Evolutionary conservation across 306 rosid genomes (phyloP).

Genomic region (Astragalus glycyphyllos): DNA sequence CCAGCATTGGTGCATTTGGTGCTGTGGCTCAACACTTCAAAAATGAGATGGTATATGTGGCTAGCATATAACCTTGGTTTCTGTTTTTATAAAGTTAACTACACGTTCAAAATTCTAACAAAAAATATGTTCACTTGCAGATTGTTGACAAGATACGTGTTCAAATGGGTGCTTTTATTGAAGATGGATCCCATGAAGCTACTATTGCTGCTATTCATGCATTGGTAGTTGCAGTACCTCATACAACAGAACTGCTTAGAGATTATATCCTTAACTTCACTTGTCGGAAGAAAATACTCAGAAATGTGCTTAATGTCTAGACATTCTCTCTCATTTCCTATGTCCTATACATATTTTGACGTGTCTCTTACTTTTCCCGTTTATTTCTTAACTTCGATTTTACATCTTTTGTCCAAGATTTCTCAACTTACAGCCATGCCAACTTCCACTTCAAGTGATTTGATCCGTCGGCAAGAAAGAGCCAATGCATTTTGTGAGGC

Average conservation of each 20-base stretch:
- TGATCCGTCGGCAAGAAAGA: slow-evolving; percentile 67
- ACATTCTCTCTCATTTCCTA: slow-evolving; percentile 34
- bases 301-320: slow-evolving; percentile 3
- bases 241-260: slow-evolving; percentile 79
- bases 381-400: slow-evolving; percentile 66
- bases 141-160: slow-evolving; percentile 95
- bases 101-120: slow-evolving; percentile 37
- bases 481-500: slow-evolving; percentile 91
- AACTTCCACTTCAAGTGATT: slow-evolving; percentile 56
- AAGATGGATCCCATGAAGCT: slow-evolving; percentile 98
- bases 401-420: slow-evolving; percentile 97
- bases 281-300: slow-evolving; percentile 23
- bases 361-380: slow-evolving; percentile 16
- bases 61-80: slow-evolving; percentile 36
- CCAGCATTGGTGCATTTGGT: slow-evolving; percentile 87
- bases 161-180: slow-evolving; percentile 98
- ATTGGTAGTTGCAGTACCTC: slow-evolving; percentile 84
- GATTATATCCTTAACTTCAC: slow-evolving; percentile 83
- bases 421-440: slow-evolving; percentile 69
- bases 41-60: slow-evolving; percentile 66
- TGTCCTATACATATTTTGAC: slow-evolving; percentile 23
- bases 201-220: slow-evolving; percentile 86
- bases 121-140: slow-evolving; percentile 46
- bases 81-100: slow-evolving; percentile 22
- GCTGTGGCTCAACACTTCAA: slow-evolving; percentile 89